Evolutionary conservation across 768 basidiomycete genomes (phyloP).

Genomic region (Russula sp.): DNA sequence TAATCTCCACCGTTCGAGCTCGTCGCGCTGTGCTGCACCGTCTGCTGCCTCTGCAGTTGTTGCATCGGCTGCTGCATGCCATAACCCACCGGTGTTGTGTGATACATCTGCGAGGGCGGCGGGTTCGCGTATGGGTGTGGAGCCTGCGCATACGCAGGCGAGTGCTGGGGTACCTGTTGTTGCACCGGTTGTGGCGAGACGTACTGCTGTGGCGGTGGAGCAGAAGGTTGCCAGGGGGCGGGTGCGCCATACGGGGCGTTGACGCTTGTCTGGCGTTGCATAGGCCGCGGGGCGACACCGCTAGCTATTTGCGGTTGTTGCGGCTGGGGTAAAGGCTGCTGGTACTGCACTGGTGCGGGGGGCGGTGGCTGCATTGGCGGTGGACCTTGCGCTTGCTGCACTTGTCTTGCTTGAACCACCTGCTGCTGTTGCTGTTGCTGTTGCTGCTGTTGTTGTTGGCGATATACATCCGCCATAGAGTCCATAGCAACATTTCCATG

Average conservation of each 20-base stretch:
- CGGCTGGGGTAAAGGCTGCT: slow-evolving; percentile 35
- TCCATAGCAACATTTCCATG: slow-evolving; percentile 78
- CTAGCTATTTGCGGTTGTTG: slow-evolving; percentile 22
- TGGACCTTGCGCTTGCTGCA: slow-evolving; percentile 22
- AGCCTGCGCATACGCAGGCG: slow-evolving; percentile 15
- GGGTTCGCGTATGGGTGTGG: slow-evolving; percentile 21
- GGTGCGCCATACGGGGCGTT: slow-evolving; percentile 9
- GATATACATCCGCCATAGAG: slow-evolving; percentile 55
- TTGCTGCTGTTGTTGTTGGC: slow-evolving; percentile 29
- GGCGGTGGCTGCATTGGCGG: slow-evolving; percentile 40
- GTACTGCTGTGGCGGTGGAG: slow-evolving; percentile 21
- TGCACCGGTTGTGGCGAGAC: slow-evolving; percentile 15
- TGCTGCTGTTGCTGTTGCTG: slow-evolving; percentile 30
- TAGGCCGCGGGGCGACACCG: not conserved
- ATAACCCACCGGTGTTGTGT: not conserved
- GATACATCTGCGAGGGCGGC: slow-evolving; percentile 17
- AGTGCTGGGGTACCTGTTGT: slow-evolving; percentile 15
- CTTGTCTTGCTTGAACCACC: slow-evolving; percentile 19
- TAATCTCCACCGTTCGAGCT: slow-evolving; percentile 16
- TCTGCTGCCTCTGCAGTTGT: slow-evolving; percentile 22
- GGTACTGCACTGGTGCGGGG: slow-evolving; percentile 31
- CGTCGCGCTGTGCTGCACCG: slow-evolving; percentile 8
- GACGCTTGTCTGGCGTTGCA: slow-evolving; percentile 18
- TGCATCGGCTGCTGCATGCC: slow-evolving; percentile 27
- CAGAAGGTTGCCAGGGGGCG: not conserved